phyloP scores from a whole-genome alignment of 2,329 filamentous ascomycete genomes.

The Pseudogymnoascus sp. region DNA sequence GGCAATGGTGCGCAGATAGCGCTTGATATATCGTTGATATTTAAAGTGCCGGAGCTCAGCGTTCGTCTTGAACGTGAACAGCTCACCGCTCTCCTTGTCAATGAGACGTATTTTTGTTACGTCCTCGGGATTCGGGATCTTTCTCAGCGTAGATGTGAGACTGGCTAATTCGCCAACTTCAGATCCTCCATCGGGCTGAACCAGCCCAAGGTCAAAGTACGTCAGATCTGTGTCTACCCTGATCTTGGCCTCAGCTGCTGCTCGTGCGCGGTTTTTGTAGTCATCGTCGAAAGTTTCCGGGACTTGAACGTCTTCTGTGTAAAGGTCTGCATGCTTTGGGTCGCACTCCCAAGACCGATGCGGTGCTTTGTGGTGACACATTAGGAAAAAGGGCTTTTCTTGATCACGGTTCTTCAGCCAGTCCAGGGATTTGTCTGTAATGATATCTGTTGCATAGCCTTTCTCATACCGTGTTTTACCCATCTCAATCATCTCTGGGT shows the following conservation, averaged over 20 bases:
- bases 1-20: constrained; percentile 45
- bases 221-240: constrained; percentile 43
- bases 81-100: constrained; percentile 37
- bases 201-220: constrained; percentile 43
- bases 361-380: constrained; percentile 50
- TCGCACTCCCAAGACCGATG: constrained; percentile 46
- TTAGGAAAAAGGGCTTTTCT: constrained; percentile 41
- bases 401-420: constrained; percentile 33
- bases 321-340: constrained; percentile 40
- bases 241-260: constrained; percentile 43
- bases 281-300: constrained; percentile 46
- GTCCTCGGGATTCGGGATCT: constrained; percentile 32
- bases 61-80: constrained; percentile 37
- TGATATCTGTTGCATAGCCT: constrained; percentile 45
- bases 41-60: constrained; percentile 44
- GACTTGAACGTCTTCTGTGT: constrained; percentile 37
- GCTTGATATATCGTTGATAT: constrained; percentile 49
- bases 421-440: constrained; percentile 41
- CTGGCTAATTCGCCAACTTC: constrained; percentile 31
- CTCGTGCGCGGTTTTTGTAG: constrained; percentile 45
- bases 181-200: constrained; percentile 42
- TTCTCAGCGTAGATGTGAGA: constrained; percentile 26
- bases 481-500: constrained; percentile 40
- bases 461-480: constrained; percentile 26
- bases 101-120: constrained; percentile 31